These are phyloP conservation scores for Pelargonium cotyledonis DNA, from an alignment of 441 rosid genomes.

Conservation along the genomic window DNA sequence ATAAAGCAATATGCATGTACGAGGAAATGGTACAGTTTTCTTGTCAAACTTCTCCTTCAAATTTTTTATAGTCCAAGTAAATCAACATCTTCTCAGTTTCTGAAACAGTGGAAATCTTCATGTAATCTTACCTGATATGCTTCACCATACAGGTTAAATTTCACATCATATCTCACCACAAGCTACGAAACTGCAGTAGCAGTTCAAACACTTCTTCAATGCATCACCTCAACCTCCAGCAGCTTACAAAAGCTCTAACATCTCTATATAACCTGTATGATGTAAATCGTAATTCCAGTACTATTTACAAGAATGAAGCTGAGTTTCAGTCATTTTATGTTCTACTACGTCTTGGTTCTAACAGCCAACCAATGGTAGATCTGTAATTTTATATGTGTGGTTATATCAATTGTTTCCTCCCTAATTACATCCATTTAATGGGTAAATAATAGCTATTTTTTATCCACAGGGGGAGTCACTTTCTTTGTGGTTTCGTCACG, in stretches of 20 bases:
- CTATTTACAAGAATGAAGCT: slow-evolving; percentile 46
- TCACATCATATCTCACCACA: slow-evolving; percentile 66
- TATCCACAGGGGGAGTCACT: slow-evolving; percentile 70
- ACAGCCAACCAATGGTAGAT: slow-evolving; percentile 50
- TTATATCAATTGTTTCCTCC: slow-evolving; percentile 2
- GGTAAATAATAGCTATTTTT: slow-evolving; percentile 14
- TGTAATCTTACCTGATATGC: background rate
- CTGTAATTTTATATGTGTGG: slow-evolving; percentile 20
- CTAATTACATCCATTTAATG: slow-evolving; percentile 8
- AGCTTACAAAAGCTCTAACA: slow-evolving; percentile 61
- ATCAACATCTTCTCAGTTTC: background rate
- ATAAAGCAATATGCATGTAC: slow-evolving; percentile 54
- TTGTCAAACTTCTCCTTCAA: background rate
- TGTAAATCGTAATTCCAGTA: slow-evolving; percentile 38
- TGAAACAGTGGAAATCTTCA: background rate
- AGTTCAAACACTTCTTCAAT: slow-evolving; percentile 40
- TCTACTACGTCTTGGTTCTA: slow-evolving; percentile 68
- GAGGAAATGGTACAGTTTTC: slow-evolving; percentile 66
- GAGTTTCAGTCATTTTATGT: slow-evolving; percentile 72
- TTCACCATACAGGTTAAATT: slow-evolving; percentile 54
- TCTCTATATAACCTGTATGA: slow-evolving; percentile 71
- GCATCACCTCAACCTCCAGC: slow-evolving; percentile 83
- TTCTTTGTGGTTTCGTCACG: slow-evolving; percentile 60
- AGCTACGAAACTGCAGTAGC: slow-evolving; percentile 41
- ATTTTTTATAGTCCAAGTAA: background rate